phyloP scores from a whole-genome alignment of 441 rosid genomes.

The Raphanus hybrid region DNA sequence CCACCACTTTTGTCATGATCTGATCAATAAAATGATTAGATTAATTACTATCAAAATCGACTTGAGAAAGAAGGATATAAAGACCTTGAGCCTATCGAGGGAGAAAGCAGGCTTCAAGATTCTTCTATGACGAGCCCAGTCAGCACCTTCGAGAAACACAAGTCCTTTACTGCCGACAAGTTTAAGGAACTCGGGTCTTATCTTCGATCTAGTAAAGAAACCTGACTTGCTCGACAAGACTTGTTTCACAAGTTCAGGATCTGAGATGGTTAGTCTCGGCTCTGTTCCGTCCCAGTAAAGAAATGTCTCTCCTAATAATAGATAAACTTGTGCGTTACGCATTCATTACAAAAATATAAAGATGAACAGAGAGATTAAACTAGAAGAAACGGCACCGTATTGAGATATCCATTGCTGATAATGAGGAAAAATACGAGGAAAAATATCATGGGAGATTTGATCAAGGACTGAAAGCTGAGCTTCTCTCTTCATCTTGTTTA shows the following conservation, averaged over 20 bases:
- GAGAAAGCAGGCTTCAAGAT: constrained; percentile 56
- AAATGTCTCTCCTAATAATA: constrained; percentile 46
- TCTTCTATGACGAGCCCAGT: constrained; percentile 53
- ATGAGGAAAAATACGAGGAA: constrained; percentile 30
- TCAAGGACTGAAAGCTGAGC: constrained; percentile 32
- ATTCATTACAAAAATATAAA: neutral
- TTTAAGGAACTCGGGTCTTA: constrained; percentile 28
- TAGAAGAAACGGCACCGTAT: constrained; percentile 34
- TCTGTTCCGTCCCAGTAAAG: constrained; percentile 53
- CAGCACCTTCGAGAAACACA: constrained; percentile 40
- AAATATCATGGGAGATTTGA: constrained; percentile 20
- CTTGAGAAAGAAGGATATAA: too few relatives aligned
- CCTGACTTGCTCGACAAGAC: constrained; percentile 47
- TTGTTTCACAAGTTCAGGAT: constrained; percentile 49
- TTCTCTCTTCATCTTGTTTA: constrained; percentile 28
- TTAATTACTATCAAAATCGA: too few relatives aligned
- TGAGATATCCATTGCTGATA: constrained; percentile 23
- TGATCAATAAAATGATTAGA: too few relatives aligned
- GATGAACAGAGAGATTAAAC: neutral
- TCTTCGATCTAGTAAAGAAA: constrained; percentile 35
- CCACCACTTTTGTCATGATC: constrained; percentile 44
- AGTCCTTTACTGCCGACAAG: constrained; percentile 47
- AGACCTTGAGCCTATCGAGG: constrained; percentile 50
- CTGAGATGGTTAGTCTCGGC: constrained; percentile 46
- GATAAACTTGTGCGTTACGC: constrained; percentile 22